Evolutionary conservation across 768 basidiomycete species (phyloP), one percentile per base, ranked within the genome.

Genomic region (Xerocomellus amylosporus): DNA sequence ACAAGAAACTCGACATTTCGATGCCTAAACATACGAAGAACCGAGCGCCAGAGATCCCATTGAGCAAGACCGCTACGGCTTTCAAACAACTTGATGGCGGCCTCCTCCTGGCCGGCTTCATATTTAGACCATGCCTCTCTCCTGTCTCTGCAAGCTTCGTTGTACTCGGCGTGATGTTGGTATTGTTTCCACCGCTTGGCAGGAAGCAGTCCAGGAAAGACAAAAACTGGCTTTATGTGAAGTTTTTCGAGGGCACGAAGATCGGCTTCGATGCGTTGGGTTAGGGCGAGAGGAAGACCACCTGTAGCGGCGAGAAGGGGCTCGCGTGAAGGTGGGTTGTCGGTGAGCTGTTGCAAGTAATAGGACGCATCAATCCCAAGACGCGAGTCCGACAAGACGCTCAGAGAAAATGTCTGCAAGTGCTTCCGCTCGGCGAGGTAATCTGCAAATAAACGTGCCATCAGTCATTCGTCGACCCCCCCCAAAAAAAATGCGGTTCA

Each of bases 141-240:
- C 57, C 90, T 74, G 69, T 90, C 90, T 46, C 84, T 79, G 69
- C 86, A 88, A 17, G 84, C 85, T 43, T 92, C 88, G 43, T 71
- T 74, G 60, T 83, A 77, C 60, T 84, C 84, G 17, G 69, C 66
- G 28, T 82, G 77, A 42, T 82, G 80, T 53, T 80, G 78, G 38
- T 61, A 60, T 12, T 65, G 67, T 71, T 88, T 89, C 75, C 79
- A 80, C 52, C 88, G 83, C 58, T 85, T 86, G 62, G 85, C 85
- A 1, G 91, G 89, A 2, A 84, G 76, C 31, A 99, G 77, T 5
- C 97, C 97, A 15, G 91, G 85, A 73, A 98, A 98, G 47, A 99
- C 92, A 64, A 99, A 96, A n/a, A 99, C 93, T 20, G 97, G 97
- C 69, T 96, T 97, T 79, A 99, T 98, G 61, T 82, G 86, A 33